Evolutionary conservation across 306 rosid genomes (phyloP).

Genomic region (Morella rubra): DNA sequence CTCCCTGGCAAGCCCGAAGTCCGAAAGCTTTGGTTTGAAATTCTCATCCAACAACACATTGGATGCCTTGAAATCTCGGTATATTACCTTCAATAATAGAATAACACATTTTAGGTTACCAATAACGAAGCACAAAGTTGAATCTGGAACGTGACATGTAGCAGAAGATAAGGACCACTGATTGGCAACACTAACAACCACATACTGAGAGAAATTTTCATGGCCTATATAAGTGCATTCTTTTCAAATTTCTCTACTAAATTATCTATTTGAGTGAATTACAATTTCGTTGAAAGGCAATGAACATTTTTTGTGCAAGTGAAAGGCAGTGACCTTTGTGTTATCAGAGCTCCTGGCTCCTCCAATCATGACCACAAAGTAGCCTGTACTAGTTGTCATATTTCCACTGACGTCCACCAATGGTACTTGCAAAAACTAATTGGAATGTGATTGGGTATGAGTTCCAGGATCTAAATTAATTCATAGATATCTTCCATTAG

Average conservation of each 20-base stretch:
- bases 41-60: slow-evolving; percentile 72
- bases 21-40: slow-evolving; percentile 76
- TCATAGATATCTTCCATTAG: background rate
- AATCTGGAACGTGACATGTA: background rate
- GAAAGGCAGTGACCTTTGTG: no score
- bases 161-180: background rate
- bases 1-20: slow-evolving; percentile 90
- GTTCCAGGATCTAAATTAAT: background rate
- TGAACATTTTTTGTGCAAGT: no score
- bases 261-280: background rate
- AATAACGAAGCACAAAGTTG: slow-evolving; percentile 1
- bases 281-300: background rate
- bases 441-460: background rate
- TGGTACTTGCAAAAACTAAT: background rate
- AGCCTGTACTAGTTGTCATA: no score
- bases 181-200: background rate
- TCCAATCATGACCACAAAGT: no score
- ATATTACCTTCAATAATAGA: slow-evolving; percentile 55
- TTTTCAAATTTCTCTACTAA: background rate
- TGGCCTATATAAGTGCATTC: no score
- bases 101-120: slow-evolving; percentile 3
- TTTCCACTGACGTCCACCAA: background rate
- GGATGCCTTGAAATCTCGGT: slow-evolving; percentile 72
- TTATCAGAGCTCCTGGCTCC: no score
- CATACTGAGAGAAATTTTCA: background rate